Evolutionary conservation across 2,329 filamentous ascomycete species (phyloP).

Genomic region (Hypoxylon sp.): DNA sequence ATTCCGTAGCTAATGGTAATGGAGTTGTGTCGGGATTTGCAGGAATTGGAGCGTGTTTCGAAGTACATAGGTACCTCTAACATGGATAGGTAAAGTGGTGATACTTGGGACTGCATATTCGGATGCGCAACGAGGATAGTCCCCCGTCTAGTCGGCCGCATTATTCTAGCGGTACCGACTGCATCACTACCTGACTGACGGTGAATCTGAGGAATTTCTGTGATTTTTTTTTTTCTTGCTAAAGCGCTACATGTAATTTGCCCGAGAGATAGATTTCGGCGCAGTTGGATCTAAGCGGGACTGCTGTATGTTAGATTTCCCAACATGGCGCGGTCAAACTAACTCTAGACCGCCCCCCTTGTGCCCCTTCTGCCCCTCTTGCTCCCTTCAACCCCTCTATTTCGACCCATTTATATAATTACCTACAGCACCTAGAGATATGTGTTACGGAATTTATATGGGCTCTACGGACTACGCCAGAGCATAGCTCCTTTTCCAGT

Average conservation of each 20-base stretch:
- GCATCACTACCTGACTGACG: conserved; percentile 40
- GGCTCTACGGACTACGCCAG: conserved; percentile 8
- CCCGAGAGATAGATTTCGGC: conserved; percentile 15
- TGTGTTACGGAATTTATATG: conserved; percentile 25
- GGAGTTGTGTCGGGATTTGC: conserved; percentile 35
- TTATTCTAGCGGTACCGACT: conserved; percentile 29
- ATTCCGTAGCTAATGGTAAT: conserved; percentile 16
- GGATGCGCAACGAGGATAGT: conserved; percentile 40
- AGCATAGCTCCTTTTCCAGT: conserved; percentile 7
- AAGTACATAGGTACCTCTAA: conserved; percentile 1
- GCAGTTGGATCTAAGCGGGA: conserved; percentile 29
- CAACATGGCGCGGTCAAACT: conserved; percentile 18
- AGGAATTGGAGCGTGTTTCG: conserved; percentile 17
- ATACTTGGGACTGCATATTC: conserved; percentile 39
- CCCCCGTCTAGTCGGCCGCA: conserved; percentile 35
- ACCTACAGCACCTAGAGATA: conserved; percentile 14
- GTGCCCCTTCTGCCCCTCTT: conserved; percentile 5
- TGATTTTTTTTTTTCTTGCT: conserved; percentile 7
- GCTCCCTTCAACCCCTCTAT: conserved; percentile 15
- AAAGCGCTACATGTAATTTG: background rate
- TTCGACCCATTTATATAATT: conserved; percentile 23
- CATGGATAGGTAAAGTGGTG: conserved; percentile 10
- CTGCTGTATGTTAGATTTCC: conserved; percentile 29
- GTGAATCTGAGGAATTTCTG: conserved; percentile 18
- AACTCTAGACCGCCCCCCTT: conserved; percentile 33